Base-by-base conservation (phyloP, 2,329 filamentous ascomycete genomes). In the Chaetomiaceae sp. region DNA sequence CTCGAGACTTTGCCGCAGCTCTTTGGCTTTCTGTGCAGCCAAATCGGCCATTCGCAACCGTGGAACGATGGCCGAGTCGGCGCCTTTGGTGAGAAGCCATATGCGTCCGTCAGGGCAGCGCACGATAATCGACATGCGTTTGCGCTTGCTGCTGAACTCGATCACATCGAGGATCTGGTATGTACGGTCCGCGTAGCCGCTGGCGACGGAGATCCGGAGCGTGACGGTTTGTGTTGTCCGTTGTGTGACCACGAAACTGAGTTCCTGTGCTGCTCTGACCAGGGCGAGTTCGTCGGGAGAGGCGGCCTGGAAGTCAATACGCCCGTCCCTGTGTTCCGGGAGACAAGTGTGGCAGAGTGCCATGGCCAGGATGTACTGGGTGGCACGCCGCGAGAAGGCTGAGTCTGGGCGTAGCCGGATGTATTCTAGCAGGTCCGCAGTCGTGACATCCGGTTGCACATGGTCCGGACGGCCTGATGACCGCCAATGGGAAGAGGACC, bases 201-300 rank as follows among this genome's bases (percentile, higher is more conserved):
- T 27, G 4, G 30, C 30, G 3, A 9, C 1, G 2, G 47, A 8
- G 1, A 76, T 75, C 26, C 79, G 79, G 54, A 88, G 78, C 49
- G 85, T 75, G 51, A 95, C 78, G 2, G 74, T 78, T 36, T 84
- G 78, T 1, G 84, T 72, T 38, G 88, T 78, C 9, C 86, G 80
- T 56, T 91, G 84, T 35, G 86, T 70, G 11, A 91, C 73, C 27
- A 93, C 61, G 55, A 84, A 88, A 0, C 86, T 88, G 37, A 95
- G 72, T 46, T 95, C 88, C 54, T 83, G 79, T 1, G 88, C 88
- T 14, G 88, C 88, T 57, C 84, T 77, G 0, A 94, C 86, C 15
- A 95, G 72, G 0, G 88, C 88, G 39, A 93, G 71, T 63, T 95
- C 88, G 54, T 95, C 88, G 0, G 88, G 88, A 0, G 88, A 94